A percentile compares a stretch with the other conserved stretches of the same genome.
These are phyloP conservation scores for Chytriomyces confervae DNA, from an alignment of 192 early-diverging fungal species.

Conservation along the genomic window DNA sequence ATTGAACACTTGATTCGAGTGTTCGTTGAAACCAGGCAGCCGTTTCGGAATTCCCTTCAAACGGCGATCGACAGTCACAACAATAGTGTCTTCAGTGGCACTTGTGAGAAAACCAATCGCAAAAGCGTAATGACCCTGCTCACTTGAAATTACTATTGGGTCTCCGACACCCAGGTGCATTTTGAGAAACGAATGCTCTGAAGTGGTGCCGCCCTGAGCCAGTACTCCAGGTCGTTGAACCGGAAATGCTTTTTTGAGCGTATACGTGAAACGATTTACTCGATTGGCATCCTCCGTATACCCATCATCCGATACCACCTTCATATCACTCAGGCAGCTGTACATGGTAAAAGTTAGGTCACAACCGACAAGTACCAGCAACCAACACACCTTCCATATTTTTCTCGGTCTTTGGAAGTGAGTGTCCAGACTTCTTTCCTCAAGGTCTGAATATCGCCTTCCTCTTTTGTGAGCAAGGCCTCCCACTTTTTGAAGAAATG, in stretches of 20 bases:
- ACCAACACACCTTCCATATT: conserved; percentile 22
- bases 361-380: neutral
- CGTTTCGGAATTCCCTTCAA: conserved; percentile 70
- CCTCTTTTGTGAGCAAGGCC: conserved; percentile 74
- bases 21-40: conserved; percentile 57
- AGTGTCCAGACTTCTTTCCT: conserved; percentile 56
- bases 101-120: conserved; percentile 76
- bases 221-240: neutral
- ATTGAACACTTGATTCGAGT: conserved; percentile 65
- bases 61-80: conserved; percentile 65
- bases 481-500: conserved; percentile 84
- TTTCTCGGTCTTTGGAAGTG: conserved; percentile 39
- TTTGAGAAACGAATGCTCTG: conserved; percentile 41
- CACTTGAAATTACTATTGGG: conserved; percentile 80
- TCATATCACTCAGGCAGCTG: conserved; percentile 39
- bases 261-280: conserved; percentile 36
- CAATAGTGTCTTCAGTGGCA: conserved; percentile 54
- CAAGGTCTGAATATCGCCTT: conserved; percentile 55
- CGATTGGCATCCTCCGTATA: neutral
- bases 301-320: conserved; percentile 22
- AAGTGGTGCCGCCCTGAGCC: neutral
- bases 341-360: conserved; percentile 9
- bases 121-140: conserved; percentile 73
- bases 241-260: conserved; percentile 19
- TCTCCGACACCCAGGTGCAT: conserved; percentile 73